phyloP scores from a whole-genome alignment of 2,329 filamentous ascomycete species.

The Lasiodiplodia sp. region DNA sequence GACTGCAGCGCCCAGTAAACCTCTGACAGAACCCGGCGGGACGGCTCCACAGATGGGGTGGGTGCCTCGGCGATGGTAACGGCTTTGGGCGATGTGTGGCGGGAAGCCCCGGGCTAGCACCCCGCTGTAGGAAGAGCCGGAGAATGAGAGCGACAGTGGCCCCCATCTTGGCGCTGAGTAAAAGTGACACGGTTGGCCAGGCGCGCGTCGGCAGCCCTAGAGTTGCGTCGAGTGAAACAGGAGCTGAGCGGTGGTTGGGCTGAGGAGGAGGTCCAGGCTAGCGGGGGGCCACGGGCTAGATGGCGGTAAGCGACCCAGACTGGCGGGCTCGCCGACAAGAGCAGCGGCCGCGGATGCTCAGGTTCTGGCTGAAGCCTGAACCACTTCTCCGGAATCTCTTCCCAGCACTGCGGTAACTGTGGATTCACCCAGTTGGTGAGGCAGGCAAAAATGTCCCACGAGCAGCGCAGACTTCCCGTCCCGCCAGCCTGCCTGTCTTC shows the following conservation, averaged over 20 bases:
- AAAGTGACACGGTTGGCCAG: background rate
- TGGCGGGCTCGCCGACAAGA: slow-evolving; percentile 13
- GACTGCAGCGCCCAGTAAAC: background rate
- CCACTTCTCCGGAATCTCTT: slow-evolving; percentile 27
- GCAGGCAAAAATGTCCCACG: slow-evolving; percentile 29
- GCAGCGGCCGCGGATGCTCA: slow-evolving; percentile 8
- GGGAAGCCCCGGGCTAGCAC: slow-evolving; percentile 11
- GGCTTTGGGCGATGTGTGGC: slow-evolving; percentile 14
- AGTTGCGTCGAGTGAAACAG: slow-evolving; percentile 1
- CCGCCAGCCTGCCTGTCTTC: slow-evolving; percentile 14
- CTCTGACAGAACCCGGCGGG: background rate
- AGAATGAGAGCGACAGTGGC: background rate
- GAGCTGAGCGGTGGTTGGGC: background rate
- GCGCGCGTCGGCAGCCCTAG: background rate
- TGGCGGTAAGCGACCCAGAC: slow-evolving; percentile 10
- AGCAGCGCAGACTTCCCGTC: slow-evolving; percentile 14
- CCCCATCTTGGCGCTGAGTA: background rate
- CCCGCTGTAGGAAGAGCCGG: background rate
- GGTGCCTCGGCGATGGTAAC: slow-evolving; percentile 15
- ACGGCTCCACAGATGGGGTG: background rate
- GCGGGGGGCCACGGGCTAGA: background rate
- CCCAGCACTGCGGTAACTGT: slow-evolving; percentile 24
- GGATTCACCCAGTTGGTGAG: slow-evolving; percentile 18
- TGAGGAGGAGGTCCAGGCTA: background rate
- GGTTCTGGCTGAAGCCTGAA: slow-evolving; percentile 19